Conservation (phyloP, 192 early-diverging fungal genomes). For the Paraglomus brasilianum region DNA sequence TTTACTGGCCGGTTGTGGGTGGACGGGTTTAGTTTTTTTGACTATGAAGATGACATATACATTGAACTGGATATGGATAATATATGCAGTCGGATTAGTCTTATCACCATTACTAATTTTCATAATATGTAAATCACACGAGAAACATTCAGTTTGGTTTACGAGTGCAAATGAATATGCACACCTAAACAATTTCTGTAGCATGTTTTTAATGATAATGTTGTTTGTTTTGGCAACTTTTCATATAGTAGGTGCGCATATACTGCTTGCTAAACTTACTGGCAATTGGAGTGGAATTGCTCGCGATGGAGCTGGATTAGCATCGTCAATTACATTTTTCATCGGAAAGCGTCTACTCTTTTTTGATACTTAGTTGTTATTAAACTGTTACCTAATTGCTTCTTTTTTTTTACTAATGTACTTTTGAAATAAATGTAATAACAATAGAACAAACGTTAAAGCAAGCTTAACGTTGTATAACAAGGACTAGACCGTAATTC, state of each 20-base stretch:
- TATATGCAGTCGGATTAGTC: neutral
- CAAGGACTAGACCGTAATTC: no score
- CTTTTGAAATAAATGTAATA: no score
- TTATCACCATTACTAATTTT: neutral
- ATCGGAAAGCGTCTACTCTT: conserved; percentile 23
- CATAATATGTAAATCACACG: neutral
- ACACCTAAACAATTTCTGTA: no score
- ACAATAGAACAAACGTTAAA: no score
- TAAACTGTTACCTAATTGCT: no score
- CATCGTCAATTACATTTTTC: conserved; percentile 22
- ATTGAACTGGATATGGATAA: neutral
- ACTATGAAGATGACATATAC: neutral
- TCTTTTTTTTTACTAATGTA: no score
- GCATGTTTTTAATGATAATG: neutral
- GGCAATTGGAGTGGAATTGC: conserved; percentile 22
- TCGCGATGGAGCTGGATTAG: neutral
- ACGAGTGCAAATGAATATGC: no score
- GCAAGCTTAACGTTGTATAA: no score
- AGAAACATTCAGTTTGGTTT: neutral
- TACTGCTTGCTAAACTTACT: conserved; percentile 14
- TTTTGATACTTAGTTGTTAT: neutral
- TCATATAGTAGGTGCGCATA: conserved; percentile 19
- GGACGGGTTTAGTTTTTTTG: conserved; percentile 4
- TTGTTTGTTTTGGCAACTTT: neutral
- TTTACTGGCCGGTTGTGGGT: neutral